Conservation (phyloP, 225 moss, liverwort and hornwort species). For the Marchantia paleacea region DNA sequence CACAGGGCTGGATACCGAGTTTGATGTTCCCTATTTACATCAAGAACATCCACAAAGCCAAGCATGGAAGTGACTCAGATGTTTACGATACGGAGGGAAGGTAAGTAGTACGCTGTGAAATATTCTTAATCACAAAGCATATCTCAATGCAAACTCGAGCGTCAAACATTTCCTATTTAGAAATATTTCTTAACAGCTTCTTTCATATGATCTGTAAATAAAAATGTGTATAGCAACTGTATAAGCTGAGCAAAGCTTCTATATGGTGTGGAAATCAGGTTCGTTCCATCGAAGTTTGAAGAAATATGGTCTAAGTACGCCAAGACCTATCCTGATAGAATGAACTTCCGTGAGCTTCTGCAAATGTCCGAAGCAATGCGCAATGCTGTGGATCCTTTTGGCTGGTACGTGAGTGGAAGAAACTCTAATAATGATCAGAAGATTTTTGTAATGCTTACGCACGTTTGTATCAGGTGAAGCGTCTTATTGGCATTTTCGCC, state of each 20-base stretch:
- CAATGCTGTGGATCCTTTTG: slow-evolving; percentile 54
- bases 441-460: too few relatives aligned
- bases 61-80: slow-evolving; percentile 69
- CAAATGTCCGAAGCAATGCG: slow-evolving; percentile 43
- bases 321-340: slow-evolving; percentile 37
- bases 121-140: not conserved
- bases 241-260: not conserved
- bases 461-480: too few relatives aligned
- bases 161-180: too few relatives aligned
- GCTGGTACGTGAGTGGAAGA: slow-evolving; percentile 52
- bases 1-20: slow-evolving; percentile 65
- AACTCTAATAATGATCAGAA: too few relatives aligned
- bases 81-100: slow-evolving; percentile 74
- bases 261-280: slow-evolving; percentile 30
- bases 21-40: slow-evolving; percentile 57
- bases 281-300: slow-evolving; percentile 71
- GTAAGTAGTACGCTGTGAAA: slow-evolving; percentile 24
- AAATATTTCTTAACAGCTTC: not conserved
- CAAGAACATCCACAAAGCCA: slow-evolving; percentile 58
- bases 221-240: not conserved
- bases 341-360: slow-evolving; percentile 45
- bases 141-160: too few relatives aligned
- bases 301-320: slow-evolving; percentile 63
- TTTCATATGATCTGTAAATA: not conserved
- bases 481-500: too few relatives aligned